Evolutionary conservation across 345 rosid genomes (phyloP).

Genomic region (Eucalyptus shirleyi): DNA sequence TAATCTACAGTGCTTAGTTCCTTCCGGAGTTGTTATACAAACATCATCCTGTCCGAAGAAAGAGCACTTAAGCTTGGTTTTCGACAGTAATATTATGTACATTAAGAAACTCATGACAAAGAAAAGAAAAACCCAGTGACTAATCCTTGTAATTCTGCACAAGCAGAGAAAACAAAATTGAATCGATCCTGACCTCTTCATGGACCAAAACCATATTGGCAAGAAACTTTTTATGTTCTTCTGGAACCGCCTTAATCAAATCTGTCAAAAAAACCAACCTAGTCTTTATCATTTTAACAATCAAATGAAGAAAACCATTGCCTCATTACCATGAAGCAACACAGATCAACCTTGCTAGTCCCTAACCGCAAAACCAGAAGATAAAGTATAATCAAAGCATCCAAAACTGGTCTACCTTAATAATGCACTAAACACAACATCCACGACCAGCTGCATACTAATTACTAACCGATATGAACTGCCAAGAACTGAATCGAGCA

Average conservation of each 20-base stretch:
- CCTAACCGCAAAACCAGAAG: not conserved
- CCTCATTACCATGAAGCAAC: not conserved
- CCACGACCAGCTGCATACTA: not conserved
- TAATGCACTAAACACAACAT: not conserved
- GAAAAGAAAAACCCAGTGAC: not conserved
- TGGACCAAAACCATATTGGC: slow-evolving; percentile 76
- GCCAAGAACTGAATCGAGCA: not conserved
- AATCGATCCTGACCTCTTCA: slow-evolving; percentile 46
- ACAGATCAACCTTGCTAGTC: not conserved
- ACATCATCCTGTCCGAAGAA: slow-evolving; percentile 42
- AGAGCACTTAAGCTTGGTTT: not conserved
- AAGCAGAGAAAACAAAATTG: not conserved
- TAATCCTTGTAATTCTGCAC: not conserved
- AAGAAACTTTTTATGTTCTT: slow-evolving; percentile 80
- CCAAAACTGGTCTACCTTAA: not conserved
- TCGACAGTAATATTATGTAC: not conserved
- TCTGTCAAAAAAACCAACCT: slow-evolving; percentile 18
- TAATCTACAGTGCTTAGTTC: slow-evolving; percentile 43
- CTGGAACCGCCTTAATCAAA: slow-evolving; percentile 68
- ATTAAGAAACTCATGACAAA: not conserved
- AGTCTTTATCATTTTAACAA: not conserved
- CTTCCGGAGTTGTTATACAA: slow-evolving; percentile 33
- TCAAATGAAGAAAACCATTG: not conserved
- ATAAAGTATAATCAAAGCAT: not conserved
- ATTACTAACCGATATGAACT: not conserved